phyloP scores from a whole-genome alignment of 768 basidiomycete species.

The Tylopilus sp. region DNA sequence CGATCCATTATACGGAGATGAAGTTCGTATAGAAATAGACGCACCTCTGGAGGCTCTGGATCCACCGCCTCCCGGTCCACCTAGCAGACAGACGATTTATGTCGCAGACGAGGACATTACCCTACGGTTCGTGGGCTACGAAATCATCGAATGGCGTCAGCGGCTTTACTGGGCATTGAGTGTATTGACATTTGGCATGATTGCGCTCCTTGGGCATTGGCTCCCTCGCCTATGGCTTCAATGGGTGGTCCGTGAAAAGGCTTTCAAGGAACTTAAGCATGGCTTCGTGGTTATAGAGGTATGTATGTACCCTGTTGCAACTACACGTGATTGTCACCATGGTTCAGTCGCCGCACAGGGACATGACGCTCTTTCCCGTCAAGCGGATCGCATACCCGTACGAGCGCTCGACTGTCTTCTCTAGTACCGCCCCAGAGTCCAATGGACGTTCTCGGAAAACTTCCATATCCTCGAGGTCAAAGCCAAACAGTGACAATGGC shows the following conservation, averaged over 20 bases:
- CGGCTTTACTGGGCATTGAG: conserved; percentile 72
- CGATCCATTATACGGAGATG: conserved; percentile 82
- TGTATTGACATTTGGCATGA: conserved; percentile 61
- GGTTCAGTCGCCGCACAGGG: conserved; percentile 77
- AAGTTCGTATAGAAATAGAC: conserved; percentile 81
- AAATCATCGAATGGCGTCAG: conserved; percentile 57
- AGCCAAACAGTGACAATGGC: conserved; percentile 34
- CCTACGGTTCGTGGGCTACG: conserved; percentile 84
- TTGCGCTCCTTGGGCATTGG: conserved; percentile 89
- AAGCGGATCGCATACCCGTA: conserved; percentile 70
- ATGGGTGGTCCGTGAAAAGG: conserved; percentile 79
- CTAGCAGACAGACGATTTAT: conserved; percentile 82
- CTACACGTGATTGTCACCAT: conserved; percentile 21
- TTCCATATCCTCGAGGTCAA: conserved; percentile 25
- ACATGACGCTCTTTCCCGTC: conserved; percentile 74
- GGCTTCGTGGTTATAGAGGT: conserved; percentile 93
- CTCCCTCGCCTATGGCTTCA: conserved; percentile 88
- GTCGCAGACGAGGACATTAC: conserved; percentile 88
- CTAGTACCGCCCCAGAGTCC: conserved; percentile 33
- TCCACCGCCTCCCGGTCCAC: conserved; percentile 77
- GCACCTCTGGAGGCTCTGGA: conserved; percentile 55
- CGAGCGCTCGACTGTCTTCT: conserved; percentile 77
- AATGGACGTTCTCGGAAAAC: conserved; percentile 22
- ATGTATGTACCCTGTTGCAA: conserved; percentile 22
- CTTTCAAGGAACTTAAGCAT: conserved; percentile 65